Conservation (phyloP, 2,329 filamentous ascomycete genomes). For the Talaromyces funiculosus region DNA sequence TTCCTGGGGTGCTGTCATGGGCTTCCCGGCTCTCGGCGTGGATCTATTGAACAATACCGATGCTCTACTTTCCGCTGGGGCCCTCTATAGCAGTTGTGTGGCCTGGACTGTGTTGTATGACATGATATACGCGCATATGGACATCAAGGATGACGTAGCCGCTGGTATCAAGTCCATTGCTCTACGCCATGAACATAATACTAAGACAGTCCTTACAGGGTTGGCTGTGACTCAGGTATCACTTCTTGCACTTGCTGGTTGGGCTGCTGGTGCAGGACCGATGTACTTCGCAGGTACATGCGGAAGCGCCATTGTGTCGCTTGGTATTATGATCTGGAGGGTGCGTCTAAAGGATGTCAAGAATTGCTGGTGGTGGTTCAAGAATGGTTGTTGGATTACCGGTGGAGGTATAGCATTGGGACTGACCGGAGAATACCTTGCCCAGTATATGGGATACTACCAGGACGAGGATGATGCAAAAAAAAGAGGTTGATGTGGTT, state of each 20-base stretch:
- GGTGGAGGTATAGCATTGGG: constrained; percentile 55
- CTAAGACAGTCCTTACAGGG: constrained; percentile 39
- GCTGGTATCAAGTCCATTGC: constrained; percentile 50
- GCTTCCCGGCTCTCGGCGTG: constrained; percentile 41
- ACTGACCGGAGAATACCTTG: constrained; percentile 50
- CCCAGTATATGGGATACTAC: constrained; percentile 26
- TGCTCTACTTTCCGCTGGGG: constrained; percentile 33
- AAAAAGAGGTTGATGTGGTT: background rate
- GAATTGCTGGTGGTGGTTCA: constrained; percentile 62
- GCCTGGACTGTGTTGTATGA: constrained; percentile 48
- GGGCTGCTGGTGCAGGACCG: constrained; percentile 50
- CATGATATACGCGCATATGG: constrained; percentile 50
- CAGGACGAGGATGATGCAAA: constrained; percentile 3
- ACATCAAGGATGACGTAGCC: constrained; percentile 46
- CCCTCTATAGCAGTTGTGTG: constrained; percentile 44
- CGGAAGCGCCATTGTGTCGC: constrained; percentile 50
- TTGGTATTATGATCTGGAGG: constrained; percentile 55
- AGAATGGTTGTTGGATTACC: constrained; percentile 56
- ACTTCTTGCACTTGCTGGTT: constrained; percentile 41
- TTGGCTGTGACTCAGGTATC: constrained; percentile 38
- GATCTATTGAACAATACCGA: constrained; percentile 38
- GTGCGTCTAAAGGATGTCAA: constrained; percentile 53
- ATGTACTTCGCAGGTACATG: constrained; percentile 55
- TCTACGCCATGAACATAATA: constrained; percentile 44
- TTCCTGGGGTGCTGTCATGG: constrained; percentile 48